Evolutionary conservation across 164 flowering plant genomes (phyloP), one percentile per base, ranked within the genome.

Genomic region (Cinnamomum micranthum): DNA sequence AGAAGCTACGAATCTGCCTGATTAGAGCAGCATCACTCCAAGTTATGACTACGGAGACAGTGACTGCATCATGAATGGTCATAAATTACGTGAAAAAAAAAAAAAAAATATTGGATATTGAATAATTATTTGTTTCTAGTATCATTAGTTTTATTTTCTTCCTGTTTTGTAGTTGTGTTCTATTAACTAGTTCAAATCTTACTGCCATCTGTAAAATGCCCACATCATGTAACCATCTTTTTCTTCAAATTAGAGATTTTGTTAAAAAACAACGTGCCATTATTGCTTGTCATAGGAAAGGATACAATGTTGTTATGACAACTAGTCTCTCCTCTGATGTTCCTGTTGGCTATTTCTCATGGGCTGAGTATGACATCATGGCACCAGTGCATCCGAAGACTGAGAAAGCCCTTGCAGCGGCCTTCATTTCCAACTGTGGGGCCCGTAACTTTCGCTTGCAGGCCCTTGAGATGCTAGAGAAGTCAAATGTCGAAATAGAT

Each of bases 261-360:
- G 65, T 12, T 24, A n/a, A 27, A 19, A 25, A 25, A 50, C 2
- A n/a, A 24, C 12, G 2, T 73, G 69, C 33, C 63, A 22, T 64
- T 65, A 52, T 72, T 51, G 50, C 76, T 70, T 79, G 72, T 78
- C 47, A 73, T 77, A 95, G 98, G 88, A 90, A 77, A 80, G 97
- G 99, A 23, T 91, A 80, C 81, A 74, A 76, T 50, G 76, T 95
- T 75, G 81, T 93, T 23, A 95, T 94, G 99, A 95, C 99, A 28
- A 94, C 98, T 13, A 93, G 98, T 83, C 99, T 95, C 68, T 93
- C 99, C 47, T 95, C 99, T 2, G 99, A 95, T 92, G 99, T 95
- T 81, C 99, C 99, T 65, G 99, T 94, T 80, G 99, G 99, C 66
- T 95, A 95, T 76, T 95, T 95, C 78, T 95, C 99, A 28, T 95